Base-by-base conservation (phyloP, 345 rosid genomes). In the Ricinus communis region DNA sequence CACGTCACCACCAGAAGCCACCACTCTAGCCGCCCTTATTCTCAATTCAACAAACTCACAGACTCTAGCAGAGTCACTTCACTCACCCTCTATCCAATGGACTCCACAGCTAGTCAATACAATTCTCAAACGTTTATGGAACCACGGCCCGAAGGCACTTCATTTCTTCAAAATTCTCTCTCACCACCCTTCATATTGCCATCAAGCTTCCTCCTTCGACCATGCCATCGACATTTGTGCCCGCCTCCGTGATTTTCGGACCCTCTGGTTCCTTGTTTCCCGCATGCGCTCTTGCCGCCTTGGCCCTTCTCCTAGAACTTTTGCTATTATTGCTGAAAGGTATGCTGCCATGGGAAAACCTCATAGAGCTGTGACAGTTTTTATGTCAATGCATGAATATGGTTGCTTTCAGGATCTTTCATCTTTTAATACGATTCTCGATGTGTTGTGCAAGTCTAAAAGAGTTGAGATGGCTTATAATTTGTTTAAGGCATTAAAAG, bases 401-500 rank as follows among this genome's bases (percentile, higher is more conserved):
- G 97, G 98, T 0, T 88, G 95, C 62, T 71, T 79, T 2, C 97
- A 87, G 78, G 94, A 86, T 81, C 79, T 90, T 71, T 80, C 69
- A 59, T 90, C 93, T 4, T 94, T 94, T 78, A 94, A 91, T 77
- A 87, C 95, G 11, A 79, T 91, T 71, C 93, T 94, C 53, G 97
- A 94, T 79, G 79, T 90, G 33, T 67, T 94, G 24, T 91, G 97
- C 46, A 88, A 90, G 79, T 86, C 91, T 8, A 85, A 76, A 57
- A 82, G 83, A 11, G 97, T 87, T 0, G 97, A 94, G 78, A 90
- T 88, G 81, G 97, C 98, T 60, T 82, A 78, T 59, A 70, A 86
- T 64, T 61, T 94, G 79, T 87, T 94, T 70, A 90, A 75, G 74
- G 85, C 66, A 71, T 83, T 91, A 15, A 68, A 83, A 41, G 87